Base-by-base conservation (phyloP, 2,329 filamentous ascomycete species). In the Furcasterigmium sp. region DNA sequence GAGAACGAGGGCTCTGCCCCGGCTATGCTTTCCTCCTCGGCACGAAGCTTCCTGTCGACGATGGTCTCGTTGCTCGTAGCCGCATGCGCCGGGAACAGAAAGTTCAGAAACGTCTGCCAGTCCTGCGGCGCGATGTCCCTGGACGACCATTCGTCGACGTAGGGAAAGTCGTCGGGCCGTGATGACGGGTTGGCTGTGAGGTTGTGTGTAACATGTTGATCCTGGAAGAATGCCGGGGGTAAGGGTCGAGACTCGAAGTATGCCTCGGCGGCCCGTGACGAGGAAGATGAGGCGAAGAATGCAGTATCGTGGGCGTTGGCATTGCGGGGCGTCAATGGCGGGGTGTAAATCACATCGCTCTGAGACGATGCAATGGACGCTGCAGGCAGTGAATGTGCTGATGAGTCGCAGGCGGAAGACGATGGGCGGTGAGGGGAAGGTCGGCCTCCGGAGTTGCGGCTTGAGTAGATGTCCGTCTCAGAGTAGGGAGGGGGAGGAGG, bases 101-200 rank as follows among this genome's bases (percentile, higher is more conserved):
- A 73, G 51, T 80, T 80, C 37, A 77, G 50, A 56, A 82, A 82
- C 0, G 77, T 80, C 28, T 69, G 66, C 78, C 78, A 82, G 53
- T 82, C 78, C 51, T 75, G 69, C 13, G 59, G 51, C 1, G 61
- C 68, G 11, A 79, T 64, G 41, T 77, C 74, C 30, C 67, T 68
- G 5, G 50, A 50, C 6, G 55, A 59, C 53, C 65, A 66, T 25
- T 59, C 60, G 9, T 50, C 41, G 2, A 60, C 64, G 42, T 68
- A 75, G 0, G 73, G 69, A 9, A 78, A 60, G 41, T 72, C 64
- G 6, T 65, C 60, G 0, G 70, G 67, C 3, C 58, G 52, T n/a
- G 65, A 66, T 25, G 55, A 45, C 3, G 57, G 49, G 3, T 51
- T 51, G 8, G 76, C 52, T 4, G 52, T 47, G 44, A 74, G 50